Evolutionary conservation across 2,329 filamentous ascomycete species (phyloP), one percentile per base, ranked within the genome.

Genomic region (Nemania sp.): DNA sequence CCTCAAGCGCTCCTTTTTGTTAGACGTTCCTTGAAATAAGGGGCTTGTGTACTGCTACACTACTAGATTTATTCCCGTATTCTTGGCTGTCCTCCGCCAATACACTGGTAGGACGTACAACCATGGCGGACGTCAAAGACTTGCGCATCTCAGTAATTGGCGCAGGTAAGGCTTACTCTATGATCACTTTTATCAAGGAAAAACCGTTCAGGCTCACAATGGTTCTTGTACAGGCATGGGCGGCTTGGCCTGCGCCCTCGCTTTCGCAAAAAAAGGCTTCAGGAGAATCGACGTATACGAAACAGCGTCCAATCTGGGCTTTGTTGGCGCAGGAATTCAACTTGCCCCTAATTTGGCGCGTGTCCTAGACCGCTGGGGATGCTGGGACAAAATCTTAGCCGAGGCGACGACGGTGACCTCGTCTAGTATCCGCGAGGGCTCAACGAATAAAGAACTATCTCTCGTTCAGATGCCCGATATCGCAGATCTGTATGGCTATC

Each of bases 271-370:
- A 72, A 84, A 86, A 63, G 90, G 89, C 6, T 92, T 93, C 72
- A 82, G 77, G 60, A 75, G 88, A 52, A 86, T 93, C 64, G 77
- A 86, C 49, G 82, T 93, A 45, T 93, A 85, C 68, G 90, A 93
- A 68, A 81, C 79, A 30, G 89, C 89, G 0, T 82, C 86, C 4
- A 81, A 84, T 60, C 78, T 93, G 3, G 89, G 89, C 5, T 93
- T 93, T 64, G 89, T 93, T 1, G 90, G 90, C 20, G 90, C 90
- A 1, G 90, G 90, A 5, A 93, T 94, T 61, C 90, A 95, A 68
- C 78, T 93, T 53, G 88, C 90, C 0, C 90, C 90, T 0, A 95
- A 94, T 61, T 88, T 93, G 80, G 85, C 86, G 3, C 81, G 88
- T 2, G 88, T 94, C 7, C 78, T 94, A 11, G 86, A 90, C 66